These are phyloP conservation scores for Daldinia bambusicola DNA, from an alignment of 495 filamentous ascomycete genomes.

Conservation along the genomic window DNA sequence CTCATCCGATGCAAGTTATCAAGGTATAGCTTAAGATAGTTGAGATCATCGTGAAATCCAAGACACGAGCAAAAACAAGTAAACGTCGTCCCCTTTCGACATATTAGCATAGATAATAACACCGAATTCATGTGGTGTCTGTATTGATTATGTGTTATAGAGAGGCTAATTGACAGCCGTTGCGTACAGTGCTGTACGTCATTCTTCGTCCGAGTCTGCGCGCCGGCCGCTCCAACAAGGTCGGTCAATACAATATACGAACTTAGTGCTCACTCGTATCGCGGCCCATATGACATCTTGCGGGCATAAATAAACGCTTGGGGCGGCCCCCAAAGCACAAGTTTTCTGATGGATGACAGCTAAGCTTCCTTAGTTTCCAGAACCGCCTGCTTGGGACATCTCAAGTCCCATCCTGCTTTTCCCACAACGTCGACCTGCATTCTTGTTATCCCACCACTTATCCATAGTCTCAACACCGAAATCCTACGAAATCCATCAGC, in stretches of 20 bases:
- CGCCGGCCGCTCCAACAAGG: slow-evolving; percentile 13
- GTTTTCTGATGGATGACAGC: slow-evolving; percentile 22
- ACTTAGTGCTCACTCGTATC: slow-evolving; percentile 40
- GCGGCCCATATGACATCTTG: slow-evolving; percentile 38
- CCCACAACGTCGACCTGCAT: slow-evolving; percentile 34
- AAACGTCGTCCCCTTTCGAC: slow-evolving; percentile 23
- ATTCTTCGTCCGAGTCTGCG: slow-evolving; percentile 19
- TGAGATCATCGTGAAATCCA: slow-evolving; percentile 28
- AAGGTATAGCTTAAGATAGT: slow-evolving; percentile 30
- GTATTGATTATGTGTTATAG: slow-evolving; percentile 17
- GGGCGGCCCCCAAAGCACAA: slow-evolving; percentile 26
- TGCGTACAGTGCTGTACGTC: slow-evolving; percentile 26
- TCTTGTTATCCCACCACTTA: slow-evolving; percentile 18
- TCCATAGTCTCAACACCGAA: slow-evolving; percentile 19
- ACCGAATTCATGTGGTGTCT: slow-evolving; percentile 23
- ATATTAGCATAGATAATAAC: slow-evolving; percentile 28
- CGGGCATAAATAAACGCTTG: slow-evolving; percentile 40
- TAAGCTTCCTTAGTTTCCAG: slow-evolving; percentile 26
- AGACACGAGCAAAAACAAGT: slow-evolving; percentile 20
- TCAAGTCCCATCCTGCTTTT: slow-evolving; percentile 19
- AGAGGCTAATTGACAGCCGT: slow-evolving; percentile 24
- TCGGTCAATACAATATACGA: slow-evolving; percentile 32
- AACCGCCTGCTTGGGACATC: slow-evolving; percentile 35
- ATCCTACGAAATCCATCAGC: slow-evolving; percentile 17
- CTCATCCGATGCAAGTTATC: slow-evolving; percentile 36